Evolutionary conservation across 2,329 filamentous ascomycete species (phyloP).

Genomic region (Trichoderma atroviride): DNA sequence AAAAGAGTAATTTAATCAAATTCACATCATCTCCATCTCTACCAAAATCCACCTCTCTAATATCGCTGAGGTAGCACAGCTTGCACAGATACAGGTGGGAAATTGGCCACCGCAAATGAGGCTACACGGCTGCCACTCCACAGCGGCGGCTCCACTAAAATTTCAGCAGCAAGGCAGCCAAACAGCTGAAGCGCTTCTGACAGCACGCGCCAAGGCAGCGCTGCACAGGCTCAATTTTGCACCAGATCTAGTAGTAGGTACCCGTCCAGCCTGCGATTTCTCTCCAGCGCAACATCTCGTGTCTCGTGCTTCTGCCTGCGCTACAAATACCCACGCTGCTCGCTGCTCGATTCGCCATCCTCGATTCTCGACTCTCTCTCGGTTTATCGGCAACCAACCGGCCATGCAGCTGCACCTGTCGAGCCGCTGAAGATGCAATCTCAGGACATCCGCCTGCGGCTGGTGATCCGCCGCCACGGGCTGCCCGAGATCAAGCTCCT

Average conservation of each 20-base stretch:
- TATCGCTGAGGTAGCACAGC: no score
- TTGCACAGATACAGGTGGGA: not conserved
- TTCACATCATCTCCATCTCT: not conserved
- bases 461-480: slow-evolving; percentile 72
- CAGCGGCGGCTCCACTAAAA: slow-evolving; percentile 9
- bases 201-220: slow-evolving; percentile 10
- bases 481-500: slow-evolving; percentile 73
- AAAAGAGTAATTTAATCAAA: not conserved
- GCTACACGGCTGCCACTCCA: not conserved
- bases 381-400: not conserved
- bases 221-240: not conserved
- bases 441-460: slow-evolving; percentile 66
- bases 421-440: slow-evolving; percentile 22
- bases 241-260: no score
- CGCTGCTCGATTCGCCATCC: no score
- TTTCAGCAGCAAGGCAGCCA: slow-evolving; percentile 17
- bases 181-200: slow-evolving; percentile 2
- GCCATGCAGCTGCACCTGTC: slow-evolving; percentile 11
- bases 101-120: not conserved
- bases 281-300: not conserved
- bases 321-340: not conserved
- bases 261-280: not conserved
- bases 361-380: not conserved
- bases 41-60: not conserved
- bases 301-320: not conserved